Evolutionary conservation across 768 basidiomycete species (phyloP).

Genomic region (Tylopilus plumbeoviolaceoides): DNA sequence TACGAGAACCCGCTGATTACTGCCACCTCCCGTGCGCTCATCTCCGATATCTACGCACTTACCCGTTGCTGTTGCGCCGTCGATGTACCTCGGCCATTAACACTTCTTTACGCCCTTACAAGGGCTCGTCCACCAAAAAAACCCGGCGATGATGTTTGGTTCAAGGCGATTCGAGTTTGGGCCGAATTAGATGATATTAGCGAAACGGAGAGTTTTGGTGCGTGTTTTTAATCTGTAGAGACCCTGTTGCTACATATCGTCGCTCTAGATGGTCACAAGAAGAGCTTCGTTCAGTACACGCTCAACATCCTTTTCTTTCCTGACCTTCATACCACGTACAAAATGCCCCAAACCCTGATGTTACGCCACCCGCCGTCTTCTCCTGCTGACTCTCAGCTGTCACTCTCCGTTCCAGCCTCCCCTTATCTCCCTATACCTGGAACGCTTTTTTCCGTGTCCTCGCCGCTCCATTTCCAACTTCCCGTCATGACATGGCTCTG

Average conservation of each 20-base stretch:
- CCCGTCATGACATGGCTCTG: conserved; percentile 67
- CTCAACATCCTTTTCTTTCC: conserved; percentile 75
- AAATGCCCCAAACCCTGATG: conserved; percentile 39
- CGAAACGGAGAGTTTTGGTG: conserved; percentile 79
- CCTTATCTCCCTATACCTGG: conserved; percentile 56
- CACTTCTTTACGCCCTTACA: conserved; percentile 55
- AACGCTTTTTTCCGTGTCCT: conserved; percentile 55
- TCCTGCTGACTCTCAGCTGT: conserved; percentile 26
- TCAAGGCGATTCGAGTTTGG: conserved; percentile 67
- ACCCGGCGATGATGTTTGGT: conserved; percentile 41
- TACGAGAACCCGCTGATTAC: conserved; percentile 81
- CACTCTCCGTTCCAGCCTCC: conserved; percentile 29
- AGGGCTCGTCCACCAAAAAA: conserved; percentile 29
- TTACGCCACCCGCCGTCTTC: conserved; percentile 29
- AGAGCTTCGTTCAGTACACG: conserved; percentile 75
- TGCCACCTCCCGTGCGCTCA: conserved; percentile 67
- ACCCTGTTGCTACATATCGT: neutral
- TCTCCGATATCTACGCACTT: conserved; percentile 65
- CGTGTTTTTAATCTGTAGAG: conserved; percentile 12
- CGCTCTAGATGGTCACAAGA: conserved; percentile 64
- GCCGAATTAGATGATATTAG: conserved; percentile 70
- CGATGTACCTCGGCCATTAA: conserved; percentile 64
- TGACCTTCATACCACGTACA: conserved; percentile 51
- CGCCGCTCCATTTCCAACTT: conserved; percentile 70
- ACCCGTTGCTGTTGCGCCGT: conserved; percentile 56